A percentile compares a stretch with the other conserved stretches of the same genome.
These are phyloP conservation scores for Thermothielavioides terrestris DNA, from an alignment of 495 filamentous ascomycete genomes.

Conservation along the genomic window DNA sequence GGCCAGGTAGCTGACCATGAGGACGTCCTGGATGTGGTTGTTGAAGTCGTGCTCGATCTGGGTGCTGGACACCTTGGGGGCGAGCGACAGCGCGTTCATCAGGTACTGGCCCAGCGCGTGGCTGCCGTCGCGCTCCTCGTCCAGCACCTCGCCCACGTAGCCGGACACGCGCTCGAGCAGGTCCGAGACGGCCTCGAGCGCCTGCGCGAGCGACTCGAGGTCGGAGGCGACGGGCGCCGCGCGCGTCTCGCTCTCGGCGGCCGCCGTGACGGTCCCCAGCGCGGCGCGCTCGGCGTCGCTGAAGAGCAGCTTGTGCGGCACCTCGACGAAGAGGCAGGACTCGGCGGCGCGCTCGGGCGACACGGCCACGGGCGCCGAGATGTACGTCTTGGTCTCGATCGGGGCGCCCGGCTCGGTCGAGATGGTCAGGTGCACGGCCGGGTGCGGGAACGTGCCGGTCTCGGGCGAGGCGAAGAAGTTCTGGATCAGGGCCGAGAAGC, in stretches of 20 bases:
- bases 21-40: conserved; percentile 97
- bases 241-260: conserved; percentile 69
- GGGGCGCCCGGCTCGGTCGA: conserved; percentile 76
- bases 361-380: conserved; percentile 88
- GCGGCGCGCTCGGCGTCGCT: conserved; percentile 89
- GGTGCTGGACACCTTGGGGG: conserved; percentile 82
- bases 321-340: conserved; percentile 90
- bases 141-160: conserved; percentile 75
- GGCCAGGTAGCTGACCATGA: conserved; percentile 91
- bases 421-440: conserved; percentile 91
- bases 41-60: conserved; percentile 97
- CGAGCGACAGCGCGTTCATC: conserved; percentile 80
- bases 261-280: conserved; percentile 73
- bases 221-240: conserved; percentile 66
- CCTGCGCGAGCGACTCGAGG: conserved; percentile 75
- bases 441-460: conserved; percentile 92
- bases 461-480: conserved; percentile 98
- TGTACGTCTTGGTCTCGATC: conserved; percentile 82
- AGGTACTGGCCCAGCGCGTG: conserved; percentile 89
- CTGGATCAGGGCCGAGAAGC: conserved; percentile 94
- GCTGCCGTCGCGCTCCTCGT: conserved; percentile 55
- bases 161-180: conserved; percentile 83
- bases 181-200: conserved; percentile 73
- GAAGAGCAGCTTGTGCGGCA: conserved; percentile 78
- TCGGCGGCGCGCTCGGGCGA: conserved; percentile 90